Percentiles rank a stretch among this genome's conserved stretches.
Conservation (phyloP, 2,329 filamentous ascomycete species). For the Xylariales sp. region DNA sequence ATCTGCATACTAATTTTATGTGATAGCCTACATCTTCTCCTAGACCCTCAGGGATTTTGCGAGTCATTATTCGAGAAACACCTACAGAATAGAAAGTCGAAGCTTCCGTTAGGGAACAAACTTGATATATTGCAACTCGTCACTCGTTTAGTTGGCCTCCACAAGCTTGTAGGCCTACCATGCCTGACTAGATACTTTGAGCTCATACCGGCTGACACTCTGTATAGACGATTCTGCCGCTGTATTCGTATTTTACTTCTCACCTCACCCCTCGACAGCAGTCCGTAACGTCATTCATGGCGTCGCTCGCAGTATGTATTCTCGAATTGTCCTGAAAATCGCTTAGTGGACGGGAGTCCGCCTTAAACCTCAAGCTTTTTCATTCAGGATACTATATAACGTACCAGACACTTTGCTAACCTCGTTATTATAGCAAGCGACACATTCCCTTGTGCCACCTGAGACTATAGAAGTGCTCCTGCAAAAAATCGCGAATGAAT, state of each 20-base stretch:
- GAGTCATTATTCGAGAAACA: slow-evolving; percentile 92
- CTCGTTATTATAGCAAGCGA: slow-evolving; percentile 68
- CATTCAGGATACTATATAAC: neutral
- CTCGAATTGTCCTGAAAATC: neutral
- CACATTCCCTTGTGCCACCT: slow-evolving; percentile 90
- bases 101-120: slow-evolving; percentile 88
- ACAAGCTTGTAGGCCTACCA: slow-evolving; percentile 66
- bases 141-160: slow-evolving; percentile 88
- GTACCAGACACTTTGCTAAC: slow-evolving; percentile 12
- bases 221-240: slow-evolving; percentile 76
- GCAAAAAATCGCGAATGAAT: slow-evolving; percentile 97
- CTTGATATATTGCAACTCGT: slow-evolving; percentile 91
- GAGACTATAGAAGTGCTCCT: slow-evolving; percentile 91
- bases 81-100: slow-evolving; percentile 85
- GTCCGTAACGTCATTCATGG: slow-evolving; percentile 91
- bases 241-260: slow-evolving; percentile 98
- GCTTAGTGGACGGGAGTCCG: neutral
- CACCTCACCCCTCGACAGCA: slow-evolving; percentile 88
- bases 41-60: slow-evolving; percentile 94
- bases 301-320: slow-evolving; percentile 73
- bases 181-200: slow-evolving; percentile 2
- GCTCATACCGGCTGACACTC: slow-evolving; percentile 53
- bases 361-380: neutral
- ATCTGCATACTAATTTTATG: slow-evolving; percentile 20
- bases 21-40: slow-evolving; percentile 78